Evolutionary conservation across 106 monocot genomes (phyloP), one percentile per base, ranked within the genome.

Genomic region (Dioscorea dumetorum): DNA sequence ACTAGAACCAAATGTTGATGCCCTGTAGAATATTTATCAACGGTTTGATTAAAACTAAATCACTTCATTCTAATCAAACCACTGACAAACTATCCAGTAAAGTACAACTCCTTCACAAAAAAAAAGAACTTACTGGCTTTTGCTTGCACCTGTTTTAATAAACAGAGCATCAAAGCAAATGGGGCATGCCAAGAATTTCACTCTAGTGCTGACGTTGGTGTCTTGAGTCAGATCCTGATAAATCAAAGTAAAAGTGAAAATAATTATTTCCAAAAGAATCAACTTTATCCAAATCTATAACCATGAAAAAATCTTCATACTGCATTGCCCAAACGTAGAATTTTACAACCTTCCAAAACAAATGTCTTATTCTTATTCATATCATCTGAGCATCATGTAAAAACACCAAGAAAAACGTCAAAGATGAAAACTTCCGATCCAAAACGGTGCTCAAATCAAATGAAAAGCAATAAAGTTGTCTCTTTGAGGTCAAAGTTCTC

Each of bases 101-200:
- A 60, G 49, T 1, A 22, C 14, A 15, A 58, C 20, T 58, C 19
- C 19, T 8, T 22, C 11, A 21, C 17, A 71, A 21, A 8, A 49
- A 11, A 15, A 66, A 49, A 33, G 9, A 33, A 74, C 86, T 83
- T 81, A 86, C 90, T 16, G 51, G 21, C 70, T 74, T 58, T 64
- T 24, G 69, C 19, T 24, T 33, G 56, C 54, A 67, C 76, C 65
- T 24, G 58, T 66, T 76, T 53, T 28, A 12, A 21, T 69, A 19
- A 23, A 52, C 28, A 76, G 48, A 19, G 75, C 68, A 24, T 61
- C 11, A 24, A 62, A 76, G 62, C 69, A 76, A 18, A 76, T 69
- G 18, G 68, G 68, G 49, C 75, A 76, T 33, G 69, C 68, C 14
- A 76, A 32, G 17, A 9, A 31, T 50, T 23, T 22, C 48, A 52